Evolutionary conservation across 164 flowering plant genomes (phyloP), one percentile per base, ranked within the genome.

Genomic region (Tetrastigma voinierianum): DNA sequence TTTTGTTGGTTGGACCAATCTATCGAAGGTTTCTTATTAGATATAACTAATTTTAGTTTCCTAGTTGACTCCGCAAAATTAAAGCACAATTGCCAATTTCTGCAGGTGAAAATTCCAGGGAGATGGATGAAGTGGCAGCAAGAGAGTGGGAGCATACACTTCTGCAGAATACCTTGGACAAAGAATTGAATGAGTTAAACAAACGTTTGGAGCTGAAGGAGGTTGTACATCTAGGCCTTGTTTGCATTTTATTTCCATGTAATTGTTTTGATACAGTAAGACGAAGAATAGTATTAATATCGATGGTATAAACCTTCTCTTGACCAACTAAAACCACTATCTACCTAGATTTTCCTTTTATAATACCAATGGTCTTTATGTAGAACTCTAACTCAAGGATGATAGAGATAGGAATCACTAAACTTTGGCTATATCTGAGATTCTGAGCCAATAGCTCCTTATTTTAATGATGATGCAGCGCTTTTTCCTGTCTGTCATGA

Each of bases 71-170:
- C 43, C 20, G 15, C 14, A 51, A 12, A 9, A 12, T 64, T 4
- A 16, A 16, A 9, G 8, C 25, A 14, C 16, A 4, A 48, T 51
- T 58, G 24, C 49, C 49, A 57, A 63, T 54, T 25, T 66, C 62
- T 76, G 65, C 79, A 87, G 92, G 82, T 72, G 90, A 66, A 48
- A 54, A 84, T 76, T 70, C 86, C 52, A 70, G 74, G 62, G 94
- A 83, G 70, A 80, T 84, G 61, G 96, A 88, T 72, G 96, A 84
- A 76, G 87, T 73, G 16, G 86, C 83, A 47, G 86, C 83, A 55
- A 89, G 88, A 68, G 98, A 91, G 77, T 88, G 86, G 97, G 96
- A 93, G 73, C 94, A 93, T 77, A 81, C 81, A 13, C 77, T 89
- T 65, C 63, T 85, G 57, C 94, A 83, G 61, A 82, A 84, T 72